These are phyloP conservation scores for Phoma herbarum DNA, from an alignment of 2,329 filamentous ascomycete species.

Conservation along the genomic window DNA sequence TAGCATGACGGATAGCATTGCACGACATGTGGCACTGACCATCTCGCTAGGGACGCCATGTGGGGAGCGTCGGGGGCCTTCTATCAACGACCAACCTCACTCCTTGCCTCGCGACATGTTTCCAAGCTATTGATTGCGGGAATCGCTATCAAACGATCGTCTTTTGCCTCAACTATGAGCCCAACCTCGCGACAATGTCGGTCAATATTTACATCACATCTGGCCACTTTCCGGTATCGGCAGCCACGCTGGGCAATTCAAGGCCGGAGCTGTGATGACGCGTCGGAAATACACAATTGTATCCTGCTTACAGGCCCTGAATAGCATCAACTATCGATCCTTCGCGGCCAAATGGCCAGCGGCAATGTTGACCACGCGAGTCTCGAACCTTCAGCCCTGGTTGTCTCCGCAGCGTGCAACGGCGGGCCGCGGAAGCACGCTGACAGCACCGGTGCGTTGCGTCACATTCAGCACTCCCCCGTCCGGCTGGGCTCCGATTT, in stretches of 20 bases:
- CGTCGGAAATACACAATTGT: not conserved
- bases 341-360: slow-evolving; percentile 2
- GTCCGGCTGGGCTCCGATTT: not conserved
- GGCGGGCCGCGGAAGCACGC: not conserved
- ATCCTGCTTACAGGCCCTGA: slow-evolving; percentile 1
- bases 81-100: slow-evolving; percentile 24
- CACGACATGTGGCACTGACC: slow-evolving; percentile 17
- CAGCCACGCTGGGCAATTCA: not conserved
- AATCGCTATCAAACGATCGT: not conserved
- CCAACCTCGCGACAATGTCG: slow-evolving; percentile 12
- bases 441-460: not conserved
- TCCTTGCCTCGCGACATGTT: slow-evolving; percentile 3
- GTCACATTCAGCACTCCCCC: not conserved
- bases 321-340: not conserved
- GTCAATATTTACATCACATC: not conserved
- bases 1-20: slow-evolving; percentile 21
- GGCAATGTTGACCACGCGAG: not conserved
- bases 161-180: slow-evolving; percentile 9
- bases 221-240: slow-evolving; percentile 14
- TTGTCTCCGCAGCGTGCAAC: not conserved
- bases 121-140: slow-evolving; percentile 6
- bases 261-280: slow-evolving; percentile 2
- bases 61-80: slow-evolving; percentile 18
- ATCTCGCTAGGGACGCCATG: slow-evolving; percentile 20
- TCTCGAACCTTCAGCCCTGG: not conserved